A percentile compares a stretch with the other conserved stretches of the same genome.
These are phyloP conservation scores for Cryptosporidium viatorum DNA, from an alignment of 169 alveolate species.

Conservation along the genomic window DNA sequence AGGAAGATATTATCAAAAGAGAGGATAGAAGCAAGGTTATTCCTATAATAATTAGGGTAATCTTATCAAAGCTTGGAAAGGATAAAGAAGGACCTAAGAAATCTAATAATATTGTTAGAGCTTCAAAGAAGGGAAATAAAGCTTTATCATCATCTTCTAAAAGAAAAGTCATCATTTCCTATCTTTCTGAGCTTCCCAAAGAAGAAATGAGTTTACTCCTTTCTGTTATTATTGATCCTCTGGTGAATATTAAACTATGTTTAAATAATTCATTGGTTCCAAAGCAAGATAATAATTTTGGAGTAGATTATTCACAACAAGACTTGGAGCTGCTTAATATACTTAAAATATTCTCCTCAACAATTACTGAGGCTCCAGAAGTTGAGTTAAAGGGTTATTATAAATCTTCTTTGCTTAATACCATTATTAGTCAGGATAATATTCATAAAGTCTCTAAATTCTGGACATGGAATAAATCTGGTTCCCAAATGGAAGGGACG, in stretches of 20 bases:
- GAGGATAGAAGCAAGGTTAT: slow-evolving; percentile 20
- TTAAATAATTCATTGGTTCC: neutral
- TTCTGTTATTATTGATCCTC: slow-evolving; percentile 51
- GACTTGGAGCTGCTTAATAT: neutral
- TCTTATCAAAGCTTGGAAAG: slow-evolving; percentile 39
- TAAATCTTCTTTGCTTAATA: neutral
- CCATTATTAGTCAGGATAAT: neutral
- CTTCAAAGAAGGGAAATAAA: slow-evolving; percentile 35
- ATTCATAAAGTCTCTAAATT: neutral
- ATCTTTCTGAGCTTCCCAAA: slow-evolving; percentile 48
- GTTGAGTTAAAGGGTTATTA: slow-evolving; percentile 8
- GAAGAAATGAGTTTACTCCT: slow-evolving; percentile 41
- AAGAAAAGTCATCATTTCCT: slow-evolving; percentile 40
- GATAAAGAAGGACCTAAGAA: slow-evolving; percentile 21
- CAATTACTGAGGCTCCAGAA: neutral
- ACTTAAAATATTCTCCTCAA: neutral
- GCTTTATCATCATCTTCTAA: neutral
- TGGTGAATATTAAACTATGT: neutral
- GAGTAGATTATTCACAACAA: too few species aligned
- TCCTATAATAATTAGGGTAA: slow-evolving; percentile 31
- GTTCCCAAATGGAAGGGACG: too few species aligned
- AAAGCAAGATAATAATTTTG: neutral
- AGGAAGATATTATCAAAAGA: slow-evolving; percentile 1
- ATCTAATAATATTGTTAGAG: neutral
- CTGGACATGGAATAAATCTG: slow-evolving; percentile 15